phyloP scores from a whole-genome alignment of 345 rosid genomes.

The Eucalyptus regnans region DNA sequence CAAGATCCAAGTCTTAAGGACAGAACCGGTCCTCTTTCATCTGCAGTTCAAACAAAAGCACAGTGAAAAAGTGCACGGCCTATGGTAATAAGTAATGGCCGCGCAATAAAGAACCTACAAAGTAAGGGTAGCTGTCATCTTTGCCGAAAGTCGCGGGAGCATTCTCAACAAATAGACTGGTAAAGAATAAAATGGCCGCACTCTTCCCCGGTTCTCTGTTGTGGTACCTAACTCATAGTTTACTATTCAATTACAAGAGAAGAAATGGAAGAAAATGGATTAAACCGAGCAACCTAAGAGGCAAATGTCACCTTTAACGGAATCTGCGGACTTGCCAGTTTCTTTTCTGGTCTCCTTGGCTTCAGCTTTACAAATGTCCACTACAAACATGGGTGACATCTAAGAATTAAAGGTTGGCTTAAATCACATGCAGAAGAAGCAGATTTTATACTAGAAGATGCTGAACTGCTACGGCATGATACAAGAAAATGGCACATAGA shows the following conservation, averaged over 20 bases:
- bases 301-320: constrained; percentile 19
- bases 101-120: constrained; percentile 8
- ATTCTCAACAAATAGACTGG: constrained; percentile 8
- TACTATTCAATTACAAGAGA: neutral
- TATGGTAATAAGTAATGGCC: neutral
- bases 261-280: neutral
- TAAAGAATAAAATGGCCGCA: constrained; percentile 20
- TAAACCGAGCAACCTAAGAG: constrained; percentile 3
- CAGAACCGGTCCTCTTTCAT: constrained; percentile 30
- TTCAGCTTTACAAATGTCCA: constrained; percentile 14
- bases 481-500: neutral
- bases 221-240: constrained; percentile 19
- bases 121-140: constrained; percentile 15
- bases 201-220: constrained; percentile 15
- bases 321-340: neutral
- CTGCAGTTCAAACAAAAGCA: neutral
- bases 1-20: constrained; percentile 3
- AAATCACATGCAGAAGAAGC: neutral
- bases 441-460: neutral
- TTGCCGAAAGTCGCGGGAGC: constrained; percentile 18
- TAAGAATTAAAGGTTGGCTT: neutral
- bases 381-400: constrained; percentile 17
- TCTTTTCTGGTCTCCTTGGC: constrained; percentile 13
- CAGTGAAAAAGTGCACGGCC: neutral
- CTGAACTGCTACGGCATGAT: neutral